These are phyloP conservation scores for Nasturtium officinale DNA, from an alignment of 345 rosid genomes.

Conservation along the genomic window DNA sequence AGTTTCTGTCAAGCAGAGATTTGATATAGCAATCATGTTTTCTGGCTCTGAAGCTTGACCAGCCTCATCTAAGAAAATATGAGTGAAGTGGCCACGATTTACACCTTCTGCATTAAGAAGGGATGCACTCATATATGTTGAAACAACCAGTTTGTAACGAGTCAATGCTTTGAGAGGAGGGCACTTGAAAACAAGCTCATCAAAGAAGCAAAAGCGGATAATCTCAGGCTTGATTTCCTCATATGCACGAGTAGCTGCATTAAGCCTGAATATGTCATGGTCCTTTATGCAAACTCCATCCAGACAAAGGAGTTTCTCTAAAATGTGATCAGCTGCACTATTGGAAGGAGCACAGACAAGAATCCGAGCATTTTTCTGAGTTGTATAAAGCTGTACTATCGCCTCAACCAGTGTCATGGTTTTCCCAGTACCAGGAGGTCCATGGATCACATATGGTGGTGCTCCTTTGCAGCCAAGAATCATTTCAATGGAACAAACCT, in stretches of 20 bases:
- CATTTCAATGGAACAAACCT: constrained; percentile 67
- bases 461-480: constrained; percentile 82
- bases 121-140: constrained; percentile 87
- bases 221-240: constrained; percentile 68
- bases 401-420: constrained; percentile 87
- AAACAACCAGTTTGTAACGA: constrained; percentile 62
- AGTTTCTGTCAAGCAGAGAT: constrained; percentile 60
- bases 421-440: constrained; percentile 99
- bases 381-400: constrained; percentile 68
- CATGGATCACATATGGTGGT: constrained; percentile 82
- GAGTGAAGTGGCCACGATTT: constrained; percentile 80
- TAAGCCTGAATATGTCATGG: constrained; percentile 75
- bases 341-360: constrained; percentile 95
- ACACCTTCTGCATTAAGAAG: constrained; percentile 80
- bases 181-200: constrained; percentile 64
- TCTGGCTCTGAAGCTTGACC: constrained; percentile 99
- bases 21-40: constrained; percentile 75
- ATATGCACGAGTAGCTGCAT: constrained; percentile 73
- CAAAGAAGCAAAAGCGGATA: constrained; percentile 70
- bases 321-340: constrained; percentile 84
- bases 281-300: constrained; percentile 53
- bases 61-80: constrained; percentile 90
- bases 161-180: constrained; percentile 65
- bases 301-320: constrained; percentile 62
- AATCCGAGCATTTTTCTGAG: constrained; percentile 49